Base-by-base conservation (phyloP, 1,284 basidiomycete genomes). In the Fistulina hepatica region DNA sequence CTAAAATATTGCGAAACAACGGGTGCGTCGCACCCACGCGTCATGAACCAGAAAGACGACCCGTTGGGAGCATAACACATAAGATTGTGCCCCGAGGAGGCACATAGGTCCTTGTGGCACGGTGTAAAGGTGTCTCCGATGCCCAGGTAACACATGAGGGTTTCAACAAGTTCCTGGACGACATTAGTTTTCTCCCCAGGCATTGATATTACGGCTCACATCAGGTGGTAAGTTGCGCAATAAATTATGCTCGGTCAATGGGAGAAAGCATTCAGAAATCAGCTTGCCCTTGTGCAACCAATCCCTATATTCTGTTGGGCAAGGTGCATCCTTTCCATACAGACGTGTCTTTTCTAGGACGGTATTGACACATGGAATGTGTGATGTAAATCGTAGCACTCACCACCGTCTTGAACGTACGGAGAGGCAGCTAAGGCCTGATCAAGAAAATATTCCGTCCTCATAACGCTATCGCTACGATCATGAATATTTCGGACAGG, bases 41-140 rank as follows among this genome's bases (percentile, higher is more conserved):
- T 83, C 80, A 86, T 82, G 54, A 86, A 85, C 82, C 82, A 86
- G 50, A 75, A 82, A 2, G 82, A 76, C 1, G 74, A 78, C 26
- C 55, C 64, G 19, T 73, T 59, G 49, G 82, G 79, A 0, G 81
- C 71, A 49, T 78, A 76, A 48, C 74, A 77, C 83, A 86, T 85
- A 9, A 86, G 59, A 49, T 86, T 86, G 34, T 86, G 82, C 6
- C 82, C 83, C 3, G 76, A 76, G 2, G 81, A 85, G 1, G 71
- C 81, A 48, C 83, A 86, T 0, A 79, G 64, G 53, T 86, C 82
- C 54, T 86, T 86, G 51, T 86, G 83, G 37, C 71, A 77, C 0
- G 83, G 76, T 0, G 82, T 86, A 50, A 74, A 77, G 0, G 81
- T 85, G 44, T 81, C 81, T 0, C 79, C 79, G 36, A 77, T 62